Conservation (phyloP, 768 basidiomycete genomes). For the Lentinula lateritia region DNA sequence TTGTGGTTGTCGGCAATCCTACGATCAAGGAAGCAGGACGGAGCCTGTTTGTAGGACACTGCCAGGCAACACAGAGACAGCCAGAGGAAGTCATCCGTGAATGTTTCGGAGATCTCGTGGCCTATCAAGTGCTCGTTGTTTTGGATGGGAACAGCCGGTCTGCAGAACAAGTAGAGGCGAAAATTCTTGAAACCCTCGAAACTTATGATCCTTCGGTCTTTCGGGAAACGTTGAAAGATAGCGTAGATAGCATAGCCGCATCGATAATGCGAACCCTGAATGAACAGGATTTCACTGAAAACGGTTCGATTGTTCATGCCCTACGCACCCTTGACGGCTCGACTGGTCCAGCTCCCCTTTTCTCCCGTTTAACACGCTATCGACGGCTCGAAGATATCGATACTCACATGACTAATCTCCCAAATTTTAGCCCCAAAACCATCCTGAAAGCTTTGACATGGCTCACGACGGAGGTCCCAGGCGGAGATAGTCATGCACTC, state of each 20-base stretch:
- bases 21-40: constrained; percentile 30
- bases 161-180: constrained; percentile 23
- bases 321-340: constrained; percentile 32
- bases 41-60: constrained; percentile 54
- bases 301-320: constrained; percentile 38
- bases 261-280: constrained; percentile 58
- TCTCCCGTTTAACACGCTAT: constrained; percentile 47
- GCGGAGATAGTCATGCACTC: constrained; percentile 45
- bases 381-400: constrained; percentile 42
- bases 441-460: constrained; percentile 56
- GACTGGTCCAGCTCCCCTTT: constrained; percentile 35
- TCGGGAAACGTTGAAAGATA: constrained; percentile 28
- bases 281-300: constrained; percentile 57
- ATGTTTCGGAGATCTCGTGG: constrained; percentile 70
- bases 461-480: constrained; percentile 40
- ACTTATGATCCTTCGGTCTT: constrained; percentile 26
- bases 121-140: constrained; percentile 48
- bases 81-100: constrained; percentile 44
- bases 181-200: constrained; percentile 29
- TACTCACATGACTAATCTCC: constrained; percentile 62
- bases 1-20: constrained; percentile 36
- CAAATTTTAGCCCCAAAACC: constrained; percentile 43
- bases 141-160: constrained; percentile 26
- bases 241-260: constrained; percentile 52
- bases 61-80: constrained; percentile 50